These are phyloP conservation scores for Penicillium sclerotigenum DNA, from an alignment of 2,329 filamentous ascomycete species.

Conservation along the genomic window DNA sequence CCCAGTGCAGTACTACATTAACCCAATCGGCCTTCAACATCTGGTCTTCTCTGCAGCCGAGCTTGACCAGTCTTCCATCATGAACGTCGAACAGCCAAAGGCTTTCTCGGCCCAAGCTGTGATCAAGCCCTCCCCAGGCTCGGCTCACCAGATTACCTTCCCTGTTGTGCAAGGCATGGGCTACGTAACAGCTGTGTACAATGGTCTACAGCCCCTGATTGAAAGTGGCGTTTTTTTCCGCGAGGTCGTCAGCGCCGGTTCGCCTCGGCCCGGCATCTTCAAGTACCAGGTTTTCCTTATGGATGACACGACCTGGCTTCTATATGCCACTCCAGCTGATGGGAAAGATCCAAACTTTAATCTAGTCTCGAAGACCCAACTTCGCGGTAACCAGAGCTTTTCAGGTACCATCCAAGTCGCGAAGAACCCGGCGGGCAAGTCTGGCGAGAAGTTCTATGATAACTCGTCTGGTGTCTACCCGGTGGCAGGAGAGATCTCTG, in stretches of 20 bases:
- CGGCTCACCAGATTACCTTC: slow-evolving; percentile 65
- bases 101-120: slow-evolving; percentile 66
- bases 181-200: slow-evolving; percentile 77
- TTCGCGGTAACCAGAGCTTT: slow-evolving; percentile 66
- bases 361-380: slow-evolving; percentile 62
- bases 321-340: slow-evolving; percentile 67
- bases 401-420: slow-evolving; percentile 77
- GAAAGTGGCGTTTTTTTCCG: slow-evolving; percentile 73
- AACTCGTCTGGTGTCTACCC: slow-evolving; percentile 72
- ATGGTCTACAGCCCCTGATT: slow-evolving; percentile 66
- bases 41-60: slow-evolving; percentile 76
- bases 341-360: slow-evolving; percentile 64
- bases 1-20: slow-evolving; percentile 70
- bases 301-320: slow-evolving; percentile 71
- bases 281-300: slow-evolving; percentile 75
- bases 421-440: slow-evolving; percentile 62
- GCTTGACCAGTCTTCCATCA: slow-evolving; percentile 58
- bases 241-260: slow-evolving; percentile 54
- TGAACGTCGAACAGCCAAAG: slow-evolving; percentile 53
- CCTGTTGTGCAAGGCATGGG: slow-evolving; percentile 87
- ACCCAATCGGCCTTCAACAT: slow-evolving; percentile 77
- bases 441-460: slow-evolving; percentile 69
- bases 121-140: slow-evolving; percentile 55
- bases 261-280: slow-evolving; percentile 61
- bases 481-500: slow-evolving; percentile 61